phyloP scores from a whole-genome alignment of 2,329 filamentous ascomycete species.

The Fusarium abutilonis region DNA sequence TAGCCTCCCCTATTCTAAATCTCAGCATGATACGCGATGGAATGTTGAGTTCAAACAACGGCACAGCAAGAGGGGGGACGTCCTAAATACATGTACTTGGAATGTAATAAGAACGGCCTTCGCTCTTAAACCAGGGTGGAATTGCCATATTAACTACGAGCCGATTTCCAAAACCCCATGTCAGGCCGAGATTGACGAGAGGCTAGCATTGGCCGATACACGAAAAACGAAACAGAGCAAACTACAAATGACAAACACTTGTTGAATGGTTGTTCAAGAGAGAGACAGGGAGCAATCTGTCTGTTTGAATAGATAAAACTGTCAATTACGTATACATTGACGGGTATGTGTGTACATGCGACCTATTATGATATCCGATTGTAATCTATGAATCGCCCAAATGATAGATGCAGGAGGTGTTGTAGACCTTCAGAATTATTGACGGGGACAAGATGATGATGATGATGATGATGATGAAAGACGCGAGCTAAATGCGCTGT shows the following conservation, averaged over 20 bases:
- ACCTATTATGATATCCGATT: slow-evolving; percentile 29
- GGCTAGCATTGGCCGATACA: too few relatives aligned
- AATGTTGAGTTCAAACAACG: background rate
- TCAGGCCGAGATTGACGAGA: too few relatives aligned
- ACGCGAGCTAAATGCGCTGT: background rate
- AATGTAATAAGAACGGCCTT: background rate
- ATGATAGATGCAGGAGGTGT: slow-evolving; percentile 15
- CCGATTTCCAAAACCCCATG: too few relatives aligned
- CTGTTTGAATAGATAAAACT: slow-evolving; percentile 6
- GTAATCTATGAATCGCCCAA: slow-evolving; percentile 3
- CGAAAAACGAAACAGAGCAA: too few relatives aligned
- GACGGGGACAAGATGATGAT: slow-evolving; percentile 7
- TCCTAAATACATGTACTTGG: background rate
- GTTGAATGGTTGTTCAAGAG: slow-evolving; percentile 38
- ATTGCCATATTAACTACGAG: too few relatives aligned
- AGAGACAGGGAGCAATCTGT: background rate
- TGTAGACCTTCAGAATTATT: slow-evolving; percentile 24
- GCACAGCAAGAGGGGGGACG: too few relatives aligned
- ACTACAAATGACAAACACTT: too few relatives aligned
- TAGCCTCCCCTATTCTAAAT: background rate
- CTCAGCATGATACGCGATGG: background rate
- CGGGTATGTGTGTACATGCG: slow-evolving; percentile 12
- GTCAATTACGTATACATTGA: slow-evolving; percentile 21
- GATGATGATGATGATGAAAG: background rate
- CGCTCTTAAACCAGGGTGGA: background rate